Base-by-base conservation (phyloP, 257 asterid species). In the Scutellaria galericulata region DNA sequence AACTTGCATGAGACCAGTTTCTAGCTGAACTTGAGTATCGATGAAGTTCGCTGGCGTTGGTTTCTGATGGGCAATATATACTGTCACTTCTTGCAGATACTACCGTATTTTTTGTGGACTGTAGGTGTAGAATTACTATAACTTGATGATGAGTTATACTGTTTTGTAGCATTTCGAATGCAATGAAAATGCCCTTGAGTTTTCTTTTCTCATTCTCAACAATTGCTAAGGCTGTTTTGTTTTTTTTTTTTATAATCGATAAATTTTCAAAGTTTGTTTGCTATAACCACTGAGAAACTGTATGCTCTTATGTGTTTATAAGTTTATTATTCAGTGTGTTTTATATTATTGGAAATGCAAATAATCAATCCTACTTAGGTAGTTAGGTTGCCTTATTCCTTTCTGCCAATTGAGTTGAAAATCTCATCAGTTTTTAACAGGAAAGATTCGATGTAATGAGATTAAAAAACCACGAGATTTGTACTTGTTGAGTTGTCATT, bases 111-210 rank as follows among this genome's bases (percentile, higher is more conserved):
- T 42, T 73, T 31, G 58, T 71, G 77, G 63, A 77, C 12, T 15
- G 31, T 58, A 56, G 74, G 60, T 65, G 37, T 72, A 77, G 66
- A 72, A 27, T 63, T 63, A 35, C 41, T 62, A 69, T 14, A 53
- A 20, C 40, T 31, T 68, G 45, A 62, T 51, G 75, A 72, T 40
- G 67, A 56, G 66, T 42, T 22, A 14, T 59, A 13, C 66, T 13
- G 71, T 51, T 63, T 2, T 76, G 70, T 62, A 76, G 62, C 66
- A 75, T 68, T 18, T 51, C 61, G 75, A 60, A 31, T 68, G 51
- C 70, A 60, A 75, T 68, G 71, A 60, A 54, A 60, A 67, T 59
- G 74, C 45, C 27, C 37, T 52, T 51, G 6, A 8, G 9, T 55
- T 7, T 11, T 66, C 61, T 2, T 45, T 40, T 39, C 54, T 70